Evolutionary conservation across 306 rosid genomes (phyloP).

Genomic region (Cucurbita ficifolia): DNA sequence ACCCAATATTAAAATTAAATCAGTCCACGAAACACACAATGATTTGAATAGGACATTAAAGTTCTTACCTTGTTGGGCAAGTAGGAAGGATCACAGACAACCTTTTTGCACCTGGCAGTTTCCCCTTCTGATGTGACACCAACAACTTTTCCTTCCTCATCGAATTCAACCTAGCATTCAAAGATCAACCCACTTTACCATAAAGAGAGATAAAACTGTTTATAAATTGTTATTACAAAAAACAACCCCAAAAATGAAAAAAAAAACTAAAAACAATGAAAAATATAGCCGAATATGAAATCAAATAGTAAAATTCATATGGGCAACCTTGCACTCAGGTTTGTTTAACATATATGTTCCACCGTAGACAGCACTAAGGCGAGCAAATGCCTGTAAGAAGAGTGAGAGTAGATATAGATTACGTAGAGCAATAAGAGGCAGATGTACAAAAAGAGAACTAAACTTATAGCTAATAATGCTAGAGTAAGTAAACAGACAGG

Average conservation of each 20-base stretch:
- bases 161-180: slow-evolving; percentile 72
- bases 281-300: background rate
- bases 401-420: background rate
- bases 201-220: background rate
- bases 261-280: background rate
- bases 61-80: slow-evolving; percentile 61
- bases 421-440: background rate
- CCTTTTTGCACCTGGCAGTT: slow-evolving; percentile 87
- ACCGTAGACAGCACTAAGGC: slow-evolving; percentile 97
- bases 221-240: background rate
- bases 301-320: background rate
- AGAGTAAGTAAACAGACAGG: background rate
- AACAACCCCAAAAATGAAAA: background rate
- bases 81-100: slow-evolving; percentile 96
- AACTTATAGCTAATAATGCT: background rate
- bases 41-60: background rate
- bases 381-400: slow-evolving; percentile 68
- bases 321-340: slow-evolving; percentile 88
- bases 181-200: background rate
- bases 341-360: slow-evolving; percentile 96
- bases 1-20: background rate
- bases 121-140: slow-evolving; percentile 99
- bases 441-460: background rate
- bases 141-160: slow-evolving; percentile 63
- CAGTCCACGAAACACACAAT: background rate